Evolutionary conservation across 495 filamentous ascomycete genomes (phyloP).

Genomic region (Jackrogersella minutella): DNA sequence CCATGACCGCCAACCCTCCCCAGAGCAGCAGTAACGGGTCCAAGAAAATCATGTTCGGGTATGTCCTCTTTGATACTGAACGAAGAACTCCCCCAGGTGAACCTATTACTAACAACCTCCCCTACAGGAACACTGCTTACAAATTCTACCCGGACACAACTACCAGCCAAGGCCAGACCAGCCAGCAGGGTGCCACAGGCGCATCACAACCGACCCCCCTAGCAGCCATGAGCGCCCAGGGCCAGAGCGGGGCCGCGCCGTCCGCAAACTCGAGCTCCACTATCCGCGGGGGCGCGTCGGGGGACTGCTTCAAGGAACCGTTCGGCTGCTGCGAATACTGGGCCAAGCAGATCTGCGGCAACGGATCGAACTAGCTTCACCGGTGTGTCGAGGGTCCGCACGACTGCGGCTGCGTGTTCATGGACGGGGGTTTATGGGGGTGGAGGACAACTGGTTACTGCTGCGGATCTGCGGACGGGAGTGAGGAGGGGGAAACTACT

Average conservation of each 20-base stretch:
- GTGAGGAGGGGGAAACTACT: background rate
- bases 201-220: background rate
- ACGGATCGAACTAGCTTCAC: background rate
- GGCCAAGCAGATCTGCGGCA: conserved; percentile 12
- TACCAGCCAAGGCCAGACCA: background rate
- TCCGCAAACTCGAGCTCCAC: background rate
- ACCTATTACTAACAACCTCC: background rate
- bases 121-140: background rate
- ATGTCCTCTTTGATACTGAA: background rate
- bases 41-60: background rate
- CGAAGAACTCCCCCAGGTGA: background rate
- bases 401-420: background rate
- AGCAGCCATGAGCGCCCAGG: too few species aligned
- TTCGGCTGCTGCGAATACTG: conserved; percentile 18
- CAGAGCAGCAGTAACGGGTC: background rate
- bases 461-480: background rate
- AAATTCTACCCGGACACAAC: background rate
- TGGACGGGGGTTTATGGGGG: background rate
- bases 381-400: background rate
- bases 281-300: conserved; percentile 14
- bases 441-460: background rate
- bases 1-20: conserved; percentile 1
- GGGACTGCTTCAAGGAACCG: conserved; percentile 19
- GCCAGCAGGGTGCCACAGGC: background rate
- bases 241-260: too few species aligned